Percentiles rank a stretch among this genome's conserved stretches.
Conservation (phyloP, 192 early-diverging fungal species). For the Coemansia sp. region DNA sequence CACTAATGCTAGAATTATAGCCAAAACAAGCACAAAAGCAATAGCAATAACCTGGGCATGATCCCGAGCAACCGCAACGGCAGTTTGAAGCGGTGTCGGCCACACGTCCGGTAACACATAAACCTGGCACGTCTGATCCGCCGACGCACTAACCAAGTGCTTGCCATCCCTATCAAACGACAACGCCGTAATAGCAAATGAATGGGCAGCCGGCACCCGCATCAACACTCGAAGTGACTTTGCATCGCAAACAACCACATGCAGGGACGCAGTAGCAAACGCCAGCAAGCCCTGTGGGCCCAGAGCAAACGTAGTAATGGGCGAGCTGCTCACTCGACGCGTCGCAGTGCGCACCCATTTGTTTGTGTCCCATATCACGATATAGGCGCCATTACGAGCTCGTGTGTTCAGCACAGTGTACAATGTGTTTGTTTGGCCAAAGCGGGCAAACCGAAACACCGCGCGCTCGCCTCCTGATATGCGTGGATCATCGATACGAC, state of each 20-base stretch:
- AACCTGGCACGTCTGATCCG: conserved; percentile 72
- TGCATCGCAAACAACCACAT: conserved; percentile 66
- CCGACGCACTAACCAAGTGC: conserved; percentile 75
- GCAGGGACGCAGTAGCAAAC: conserved; percentile 71
- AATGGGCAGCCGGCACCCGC: conserved; percentile 69
- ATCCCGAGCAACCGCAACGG: conserved; percentile 9
- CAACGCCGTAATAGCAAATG: conserved; percentile 76
- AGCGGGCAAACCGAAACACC: conserved; percentile 41
- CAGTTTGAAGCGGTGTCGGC: conserved; percentile 32
- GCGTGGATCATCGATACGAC: conserved; percentile 42
- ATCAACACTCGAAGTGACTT: conserved; percentile 59
- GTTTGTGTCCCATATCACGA: conserved; percentile 37
- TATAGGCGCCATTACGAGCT: conserved; percentile 44
- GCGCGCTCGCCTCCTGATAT: conserved; percentile 27
- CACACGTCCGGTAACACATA: conserved; percentile 58
- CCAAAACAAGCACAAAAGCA: conserved; percentile 30
- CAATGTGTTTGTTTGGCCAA: conserved; percentile 28
- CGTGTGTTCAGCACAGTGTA: conserved; percentile 53
- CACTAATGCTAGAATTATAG: conserved; percentile 3
- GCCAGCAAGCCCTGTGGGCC: conserved; percentile 75
- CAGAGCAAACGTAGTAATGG: conserved; percentile 41
- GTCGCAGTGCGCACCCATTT: conserved; percentile 31
- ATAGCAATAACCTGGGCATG: conserved; percentile 31
- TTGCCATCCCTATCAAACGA: conserved; percentile 68
- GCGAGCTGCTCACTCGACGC: conserved; percentile 25